Base-by-base conservation (phyloP, 2,329 filamentous ascomycete genomes). In the Dothiorella sarmentorum region DNA sequence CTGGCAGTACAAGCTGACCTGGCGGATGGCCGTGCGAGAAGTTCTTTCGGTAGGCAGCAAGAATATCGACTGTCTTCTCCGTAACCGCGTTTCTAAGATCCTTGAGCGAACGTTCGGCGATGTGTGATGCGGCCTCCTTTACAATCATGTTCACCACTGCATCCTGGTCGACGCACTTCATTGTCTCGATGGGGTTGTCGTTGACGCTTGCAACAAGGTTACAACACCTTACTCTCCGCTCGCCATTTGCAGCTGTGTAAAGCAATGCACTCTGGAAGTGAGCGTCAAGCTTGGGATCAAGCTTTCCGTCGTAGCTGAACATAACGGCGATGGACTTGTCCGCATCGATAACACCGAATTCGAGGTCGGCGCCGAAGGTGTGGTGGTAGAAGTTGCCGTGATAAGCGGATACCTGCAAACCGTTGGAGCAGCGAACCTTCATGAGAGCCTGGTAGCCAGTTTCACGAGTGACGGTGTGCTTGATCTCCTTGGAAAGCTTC, bases 361-460 rank as follows among this genome's bases (percentile, higher is more conserved):
- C 92, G 43, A 99, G 83, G 73, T 99, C 94, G 3, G 92, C 91
- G 10, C 91, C 92, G 69, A 96, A 96, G 0, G 90, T 94, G 75
- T 97, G 91, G 69, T 99, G 94, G 52, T 95, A 84, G 70, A 97
- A 99, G 75, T 96, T 96, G 65, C 94, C 94, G 68, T 96, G 91
- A 69, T 99, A 99, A n/a, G 85, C 85, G 15, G 90, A 86, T 15
- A 99, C 88, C 71, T 99, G 94, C 55, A 99, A 80, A 17, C 94
- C 94, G 67, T 96, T 99, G 17, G 92, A 97, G 77, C 94, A 99
- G 62, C 94, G 88, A 60, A 99, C 93, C 79, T 99, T 99, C 90
- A 99, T 95, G 66, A 99, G 79, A 18, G 91, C 91, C 74, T 97
- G 93, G 77, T 90, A 97, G 20, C 94, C 94, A 45, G 93, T 96